Evolutionary conservation across 768 basidiomycete genomes (phyloP).

Genomic region (Podaxis sp.): DNA sequence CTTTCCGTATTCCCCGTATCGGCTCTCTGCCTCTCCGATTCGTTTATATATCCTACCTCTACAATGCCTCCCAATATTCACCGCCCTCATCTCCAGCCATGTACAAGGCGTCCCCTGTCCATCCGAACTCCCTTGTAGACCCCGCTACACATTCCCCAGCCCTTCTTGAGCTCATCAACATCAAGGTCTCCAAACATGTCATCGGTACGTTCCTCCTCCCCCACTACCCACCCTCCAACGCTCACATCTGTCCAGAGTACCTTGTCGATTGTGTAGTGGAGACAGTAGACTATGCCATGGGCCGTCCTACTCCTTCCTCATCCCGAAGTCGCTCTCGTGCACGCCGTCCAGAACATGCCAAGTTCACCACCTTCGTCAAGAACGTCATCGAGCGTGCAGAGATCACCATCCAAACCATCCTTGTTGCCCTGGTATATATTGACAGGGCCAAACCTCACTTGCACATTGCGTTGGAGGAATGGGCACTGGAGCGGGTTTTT

Average conservation of each 20-base stretch:
- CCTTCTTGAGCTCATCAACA: slow-evolving; percentile 66
- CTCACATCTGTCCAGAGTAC: slow-evolving; percentile 50
- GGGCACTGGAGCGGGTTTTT: slow-evolving; percentile 90
- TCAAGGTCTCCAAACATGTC: slow-evolving; percentile 59
- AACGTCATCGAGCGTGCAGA: slow-evolving; percentile 74
- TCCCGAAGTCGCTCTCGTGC: slow-evolving; percentile 46
- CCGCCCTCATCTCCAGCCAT: slow-evolving; percentile 15
- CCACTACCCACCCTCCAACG: slow-evolving; percentile 2
- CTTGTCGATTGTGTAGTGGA: slow-evolving; percentile 68
- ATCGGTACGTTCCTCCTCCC: slow-evolving; percentile 51
- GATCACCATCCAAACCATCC: slow-evolving; percentile 65
- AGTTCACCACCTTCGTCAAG: slow-evolving; percentile 65
- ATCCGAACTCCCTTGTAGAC: slow-evolving; percentile 59
- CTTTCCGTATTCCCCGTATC: slow-evolving; percentile 34
- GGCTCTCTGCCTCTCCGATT: slow-evolving; percentile 31
- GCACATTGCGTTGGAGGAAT: slow-evolving; percentile 78
- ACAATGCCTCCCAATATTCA: slow-evolving; percentile 11
- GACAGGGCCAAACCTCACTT: slow-evolving; percentile 75
- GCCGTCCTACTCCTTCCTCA: slow-evolving; percentile 57
- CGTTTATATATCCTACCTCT: slow-evolving; percentile 29
- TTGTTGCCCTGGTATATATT: slow-evolving; percentile 76
- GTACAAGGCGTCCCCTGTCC: slow-evolving; percentile 22
- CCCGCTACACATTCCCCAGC: slow-evolving; percentile 61
- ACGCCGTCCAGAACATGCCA: slow-evolving; percentile 50
- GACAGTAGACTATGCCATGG: slow-evolving; percentile 75